A percentile compares a stretch with the other conserved stretches of the same genome.
These are phyloP conservation scores for Leucocoprinus leucothites DNA, from an alignment of 768 basidiomycete species.

Conservation along the genomic window DNA sequence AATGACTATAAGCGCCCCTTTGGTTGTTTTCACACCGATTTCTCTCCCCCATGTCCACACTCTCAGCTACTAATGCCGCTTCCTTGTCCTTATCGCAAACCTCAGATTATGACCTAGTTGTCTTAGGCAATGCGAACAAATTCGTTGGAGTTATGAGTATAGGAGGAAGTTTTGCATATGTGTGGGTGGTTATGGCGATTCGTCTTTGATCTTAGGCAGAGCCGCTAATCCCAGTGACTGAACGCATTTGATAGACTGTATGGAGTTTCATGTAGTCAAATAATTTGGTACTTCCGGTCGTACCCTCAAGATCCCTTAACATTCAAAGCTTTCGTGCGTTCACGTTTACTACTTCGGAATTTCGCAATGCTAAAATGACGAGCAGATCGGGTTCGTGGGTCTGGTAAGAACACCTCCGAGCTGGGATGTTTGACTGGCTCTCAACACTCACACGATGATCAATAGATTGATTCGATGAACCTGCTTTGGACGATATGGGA, in stretches of 20 bases:
- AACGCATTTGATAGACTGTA: neutral
- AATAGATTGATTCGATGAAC: neutral
- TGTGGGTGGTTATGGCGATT: neutral
- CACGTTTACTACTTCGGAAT: too few relatives aligned
- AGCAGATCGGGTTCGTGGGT: too few relatives aligned
- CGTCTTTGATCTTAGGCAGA: neutral
- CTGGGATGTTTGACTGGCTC: too few relatives aligned
- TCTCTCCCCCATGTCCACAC: too few relatives aligned
- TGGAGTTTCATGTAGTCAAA: neutral
- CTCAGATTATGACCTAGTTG: neutral
- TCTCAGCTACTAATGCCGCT: too few relatives aligned
- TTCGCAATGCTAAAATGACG: too few relatives aligned
- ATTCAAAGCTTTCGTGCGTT: conserved; percentile 4
- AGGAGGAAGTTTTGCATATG: conserved; percentile 4
- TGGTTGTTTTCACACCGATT: too few relatives aligned
- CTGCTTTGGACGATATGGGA: neutral
- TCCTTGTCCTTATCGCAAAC: neutral
- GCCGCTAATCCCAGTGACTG: too few relatives aligned
- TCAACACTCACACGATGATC: too few relatives aligned
- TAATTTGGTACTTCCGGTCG: conserved; percentile 5
- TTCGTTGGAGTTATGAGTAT: neutral
- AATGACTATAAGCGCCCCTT: too few relatives aligned
- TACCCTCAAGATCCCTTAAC: neutral
- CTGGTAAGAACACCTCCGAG: too few relatives aligned
- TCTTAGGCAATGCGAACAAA: neutral